Evolutionary conservation across 108 stramenopile genomes (phyloP), one percentile per base, ranked within the genome.

Genomic region (Skeletonema menzelii): DNA sequence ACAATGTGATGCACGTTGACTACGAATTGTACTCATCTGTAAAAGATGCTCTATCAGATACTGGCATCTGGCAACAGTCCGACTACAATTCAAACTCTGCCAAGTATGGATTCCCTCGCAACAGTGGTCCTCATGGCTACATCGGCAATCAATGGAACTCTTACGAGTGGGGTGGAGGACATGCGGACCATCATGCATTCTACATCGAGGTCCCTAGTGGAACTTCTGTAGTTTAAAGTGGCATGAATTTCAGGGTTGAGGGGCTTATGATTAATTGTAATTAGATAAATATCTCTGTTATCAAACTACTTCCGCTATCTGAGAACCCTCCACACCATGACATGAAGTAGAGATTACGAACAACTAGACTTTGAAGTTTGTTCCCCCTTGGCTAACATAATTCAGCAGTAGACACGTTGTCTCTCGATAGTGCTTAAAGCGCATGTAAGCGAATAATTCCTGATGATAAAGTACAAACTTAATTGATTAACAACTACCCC

Each of bases 11-110:
- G 22, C 19, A 61, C 28, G 30, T 19, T 0, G 79, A 80, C 64
- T 80, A 80, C 37, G 65, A 81, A 17, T 28, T 84, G 47, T 84
- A 84, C 55, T 70, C 69, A n/a, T 59, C 74, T 24, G 71, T 76
- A 27, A 22, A 66, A 8, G 83, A 84, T 69, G 83, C 83, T 19
- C 19, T 84, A 15, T 1, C 12, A 8, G 68, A 53, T 0, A 59
- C 17, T 27, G 72, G 72, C 30, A 46, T 24, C 8, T 82, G 82
- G 82, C 20, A 44, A 26, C 65, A 42, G 20, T 73, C 77, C 56
- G 74, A 79, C 37, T 82, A 82, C 62, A 65, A 77, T 55, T 19
- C 19, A 5, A 27, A 19, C 7, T 28, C 53, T 22, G 4, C 32
- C 12, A 44, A 30, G 10, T 35, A 67, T 22, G 82, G 82, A 4